Base-by-base conservation (phyloP, 805 yeast species). In the Candida takata region DNA sequence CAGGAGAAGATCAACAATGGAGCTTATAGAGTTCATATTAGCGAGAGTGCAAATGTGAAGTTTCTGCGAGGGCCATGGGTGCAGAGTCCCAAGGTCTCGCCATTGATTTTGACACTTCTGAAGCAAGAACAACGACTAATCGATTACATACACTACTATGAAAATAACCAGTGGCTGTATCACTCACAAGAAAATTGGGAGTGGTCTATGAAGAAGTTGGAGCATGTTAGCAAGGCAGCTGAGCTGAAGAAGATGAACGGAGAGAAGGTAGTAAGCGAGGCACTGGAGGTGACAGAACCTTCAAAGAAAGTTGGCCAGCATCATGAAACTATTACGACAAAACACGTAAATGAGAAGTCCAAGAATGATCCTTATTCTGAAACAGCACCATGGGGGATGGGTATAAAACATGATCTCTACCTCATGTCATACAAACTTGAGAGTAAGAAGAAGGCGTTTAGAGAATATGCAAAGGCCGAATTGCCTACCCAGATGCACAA, bases 351-450 rank as follows among this genome's bases (percentile, higher is more conserved):
- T 8, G 10, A 20, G 23, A 20, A 20, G 23, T 7, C 23, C 23
- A 20, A 20, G 23, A 10, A 8, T 20, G 23, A 20, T 20, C 9
- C 3, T 7, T 20, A 20, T 20, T 8, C 9, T 20, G 23, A 20
- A 20, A 10, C 7, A 10, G 23, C 23, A 20, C 23, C 23, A 45
- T 62, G 67, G 66, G 34, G 49, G n/a, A 23, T 27, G 7, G 54
- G 57, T 2, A 31, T 59, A 4, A 24, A 35, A 12, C 47, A 49
- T 5, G 36, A 44, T 3, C 31, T 58, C 9, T 26, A 28, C 4
- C 10, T 20, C 4, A 30, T 48, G 15, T 31, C 38, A 8, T 19
- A 27, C 8, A 38, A 37, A 16, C 35, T 48, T 6, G 32, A 30
- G 3, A 20, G 26, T 10, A 43, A 44, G 17, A 40, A 40, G 12